Base-by-base conservation (phyloP, 306 rosid genomes). In the Trifolium repens region DNA sequence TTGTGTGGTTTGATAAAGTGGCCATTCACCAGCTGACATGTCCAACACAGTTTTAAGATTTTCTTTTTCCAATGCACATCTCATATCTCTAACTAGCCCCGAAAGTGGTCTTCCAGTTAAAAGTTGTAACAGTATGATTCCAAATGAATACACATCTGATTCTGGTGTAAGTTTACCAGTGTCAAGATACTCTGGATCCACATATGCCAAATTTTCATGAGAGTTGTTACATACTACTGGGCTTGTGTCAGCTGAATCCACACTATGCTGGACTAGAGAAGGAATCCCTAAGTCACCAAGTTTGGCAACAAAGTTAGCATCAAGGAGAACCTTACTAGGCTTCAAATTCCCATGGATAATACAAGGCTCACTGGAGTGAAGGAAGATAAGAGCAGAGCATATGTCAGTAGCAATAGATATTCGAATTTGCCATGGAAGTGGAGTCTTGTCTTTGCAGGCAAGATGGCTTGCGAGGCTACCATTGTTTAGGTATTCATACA, bases 1-100 rank as follows among this genome's bases (percentile, higher is more conserved):
- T 59, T 72, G 93, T 74, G 80, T 74, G 19, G 91, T 91, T 66
- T 82, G 87, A 76, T 76, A 76, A 58, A 81, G 88, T 8, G 97
- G 98, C 98, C 98, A 94, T 54, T 90, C 98, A 34, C 98, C 98
- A 63, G 97, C 96, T 44, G 98, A 90, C 76, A 34, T 27, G 82
- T 94, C 98, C 86, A 94, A 73, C 66, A 94, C 79, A 32, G 87
- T 70, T 68, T 77, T 65, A 57, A 90, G 73, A 74, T 83, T 85
- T 47, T 72, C 87, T 67, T 81, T 91, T 78, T 86, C 88, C 66
- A 91, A 49, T 9, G 97, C 97, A 55, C 90, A 84, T 84, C 84
- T 84, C 76, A 90, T 76, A 83, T 94, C 93, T 68, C 87, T 87
- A 77, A 89, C 84, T 54, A 90, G 32, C 46, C 85, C 89, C n/a